Conservation (phyloP, 106 monocot genomes). For the Allium cepa region DNA sequence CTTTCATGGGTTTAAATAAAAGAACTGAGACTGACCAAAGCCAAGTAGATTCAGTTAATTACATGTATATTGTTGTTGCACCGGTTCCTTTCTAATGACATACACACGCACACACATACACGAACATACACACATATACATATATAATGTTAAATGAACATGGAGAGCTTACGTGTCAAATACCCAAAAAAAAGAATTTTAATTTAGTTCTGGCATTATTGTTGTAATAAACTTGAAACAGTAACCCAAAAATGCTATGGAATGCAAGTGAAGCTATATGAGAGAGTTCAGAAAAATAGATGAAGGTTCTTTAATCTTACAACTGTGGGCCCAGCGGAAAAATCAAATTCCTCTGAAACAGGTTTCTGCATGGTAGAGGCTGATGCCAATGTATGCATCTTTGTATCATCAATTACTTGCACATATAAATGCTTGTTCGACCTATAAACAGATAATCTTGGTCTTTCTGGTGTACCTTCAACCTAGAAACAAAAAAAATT, state of each 20-base stretch:
- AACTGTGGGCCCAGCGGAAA: conserved; percentile 70
- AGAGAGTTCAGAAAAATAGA: background rate
- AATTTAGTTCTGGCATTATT: no score
- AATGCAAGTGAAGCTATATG: no score
- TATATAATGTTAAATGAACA: no score
- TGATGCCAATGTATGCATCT: conserved; percentile 83
- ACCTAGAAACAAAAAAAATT: conserved; percentile 34
- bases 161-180: no score
- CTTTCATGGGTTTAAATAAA: no score
- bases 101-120: no score
- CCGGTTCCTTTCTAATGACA: no score
- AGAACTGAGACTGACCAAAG: no score
- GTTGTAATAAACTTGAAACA: conserved; percentile 5
- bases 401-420: conserved; percentile 90
- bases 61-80: no score
- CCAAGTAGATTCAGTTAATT: no score
- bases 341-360: conserved; percentile 49
- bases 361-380: conserved; percentile 93
- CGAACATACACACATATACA: no score
- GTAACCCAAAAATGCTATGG: background rate
- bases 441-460: conserved; percentile 79
- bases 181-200: no score
- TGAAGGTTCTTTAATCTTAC: conserved; percentile 32
- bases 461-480: conserved; percentile 91
- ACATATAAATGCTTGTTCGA: conserved; percentile 92